phyloP scores from a whole-genome alignment of 2,329 filamentous ascomycete genomes.

The Tolypocladium endophyticum region DNA sequence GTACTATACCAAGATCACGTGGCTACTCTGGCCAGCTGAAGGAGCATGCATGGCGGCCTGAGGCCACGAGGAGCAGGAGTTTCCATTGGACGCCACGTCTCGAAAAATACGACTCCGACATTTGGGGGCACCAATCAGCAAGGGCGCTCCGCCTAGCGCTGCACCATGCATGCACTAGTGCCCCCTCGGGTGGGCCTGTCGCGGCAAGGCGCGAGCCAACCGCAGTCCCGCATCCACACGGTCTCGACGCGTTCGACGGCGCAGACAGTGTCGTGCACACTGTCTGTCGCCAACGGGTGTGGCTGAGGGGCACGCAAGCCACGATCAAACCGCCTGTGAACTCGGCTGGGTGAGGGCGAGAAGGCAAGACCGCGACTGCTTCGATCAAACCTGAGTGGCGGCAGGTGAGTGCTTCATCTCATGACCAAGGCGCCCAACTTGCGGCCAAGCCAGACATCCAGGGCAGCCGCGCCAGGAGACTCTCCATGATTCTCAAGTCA shows the following conservation, averaged over 20 bases:
- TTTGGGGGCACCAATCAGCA: constrained; percentile 1
- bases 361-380: neutral
- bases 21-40: too few relatives aligned
- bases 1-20: too few relatives aligned
- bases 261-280: neutral
- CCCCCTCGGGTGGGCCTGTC: too few relatives aligned
- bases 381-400: neutral
- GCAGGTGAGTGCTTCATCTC: neutral
- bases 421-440: neutral
- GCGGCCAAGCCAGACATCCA: neutral
- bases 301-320: neutral
- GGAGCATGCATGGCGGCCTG: constrained; percentile 7
- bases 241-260: neutral
- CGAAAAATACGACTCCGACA: neutral
- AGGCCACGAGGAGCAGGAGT: neutral
- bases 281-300: neutral
- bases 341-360: neutral
- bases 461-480: neutral
- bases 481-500: neutral
- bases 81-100: constrained; percentile 8
- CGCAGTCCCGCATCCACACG: neutral
- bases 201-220: neutral
- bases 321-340: neutral
- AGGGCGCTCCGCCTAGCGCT: neutral
- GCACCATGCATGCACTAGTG: too few relatives aligned